phyloP scores from a whole-genome alignment of 106 monocot genomes.

The Vanilla planifolia region DNA sequence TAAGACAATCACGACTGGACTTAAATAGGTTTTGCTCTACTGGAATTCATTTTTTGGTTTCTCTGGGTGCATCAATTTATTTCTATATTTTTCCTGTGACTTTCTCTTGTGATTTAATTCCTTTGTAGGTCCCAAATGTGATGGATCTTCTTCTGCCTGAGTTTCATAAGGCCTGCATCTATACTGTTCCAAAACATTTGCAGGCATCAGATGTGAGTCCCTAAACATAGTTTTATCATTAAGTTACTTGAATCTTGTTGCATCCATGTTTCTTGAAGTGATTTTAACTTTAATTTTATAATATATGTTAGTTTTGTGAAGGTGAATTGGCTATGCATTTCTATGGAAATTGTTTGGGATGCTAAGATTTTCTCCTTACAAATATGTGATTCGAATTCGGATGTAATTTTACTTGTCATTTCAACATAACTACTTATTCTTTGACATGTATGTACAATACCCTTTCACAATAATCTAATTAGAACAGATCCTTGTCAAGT shows the following conservation, averaged over 20 bases:
- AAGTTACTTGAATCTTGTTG: neutral
- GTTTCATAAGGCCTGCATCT: conserved; percentile 84
- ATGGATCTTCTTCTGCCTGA: conserved; percentile 83
- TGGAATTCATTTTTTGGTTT: neutral
- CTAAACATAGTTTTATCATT: neutral
- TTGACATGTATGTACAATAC: no score
- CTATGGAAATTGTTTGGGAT: neutral
- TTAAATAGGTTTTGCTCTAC: neutral
- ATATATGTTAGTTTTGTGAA: no score
- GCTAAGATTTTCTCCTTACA: neutral
- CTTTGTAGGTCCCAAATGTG: conserved; percentile 54
- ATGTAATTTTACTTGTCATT: no score
- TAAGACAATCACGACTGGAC: no score
- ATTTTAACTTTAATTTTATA: neutral
- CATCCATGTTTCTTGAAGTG: neutral
- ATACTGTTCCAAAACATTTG: conserved; percentile 88
- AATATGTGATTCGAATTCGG: no score
- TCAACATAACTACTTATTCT: no score
- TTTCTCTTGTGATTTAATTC: neutral
- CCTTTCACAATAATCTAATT: no score
- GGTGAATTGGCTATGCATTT: no score
- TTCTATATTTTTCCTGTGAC: neutral
- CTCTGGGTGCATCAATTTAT: neutral
- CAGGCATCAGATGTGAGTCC: conserved; percentile 60
- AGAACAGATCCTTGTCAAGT: no score